phyloP scores from a whole-genome alignment of 805 yeast genomes.

The Teunomyces stri region DNA sequence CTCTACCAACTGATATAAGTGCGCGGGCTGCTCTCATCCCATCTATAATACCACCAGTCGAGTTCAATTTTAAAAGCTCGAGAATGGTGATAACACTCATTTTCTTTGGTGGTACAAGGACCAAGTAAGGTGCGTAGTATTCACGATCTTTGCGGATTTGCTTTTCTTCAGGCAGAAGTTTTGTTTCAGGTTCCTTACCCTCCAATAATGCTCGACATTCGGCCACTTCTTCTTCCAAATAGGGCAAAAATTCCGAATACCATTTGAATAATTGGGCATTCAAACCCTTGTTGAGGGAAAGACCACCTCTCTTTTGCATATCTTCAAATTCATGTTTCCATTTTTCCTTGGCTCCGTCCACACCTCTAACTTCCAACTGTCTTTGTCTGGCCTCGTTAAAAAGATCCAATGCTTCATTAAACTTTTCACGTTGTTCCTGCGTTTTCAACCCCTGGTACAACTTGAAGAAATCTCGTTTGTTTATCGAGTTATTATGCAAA shows the following conservation, averaged over 20 bases:
- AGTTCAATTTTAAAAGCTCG: slow-evolving; percentile 71
- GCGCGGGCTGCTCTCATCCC: slow-evolving; percentile 86
- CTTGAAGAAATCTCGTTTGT: slow-evolving; percentile 62
- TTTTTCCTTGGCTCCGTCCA: slow-evolving; percentile 81
- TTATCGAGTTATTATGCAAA: slow-evolving; percentile 33
- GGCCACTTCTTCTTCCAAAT: slow-evolving; percentile 62
- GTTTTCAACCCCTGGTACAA: slow-evolving; percentile 53
- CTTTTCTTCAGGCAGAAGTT: slow-evolving; percentile 16
- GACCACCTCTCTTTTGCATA: slow-evolving; percentile 55
- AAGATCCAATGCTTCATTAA: slow-evolving; percentile 64
- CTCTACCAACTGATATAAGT: slow-evolving; percentile 75
- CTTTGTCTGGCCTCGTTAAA: slow-evolving; percentile 77
- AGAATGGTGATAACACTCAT: slow-evolving; percentile 81
- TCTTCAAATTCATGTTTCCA: slow-evolving; percentile 85
- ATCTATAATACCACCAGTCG: slow-evolving; percentile 71
- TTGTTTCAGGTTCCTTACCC: slow-evolving; percentile 20
- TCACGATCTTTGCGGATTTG: slow-evolving; percentile 42
- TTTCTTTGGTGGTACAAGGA: slow-evolving; percentile 72
- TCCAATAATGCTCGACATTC: slow-evolving; percentile 48
- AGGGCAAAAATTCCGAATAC: slow-evolving; percentile 72
- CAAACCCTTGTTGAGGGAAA: slow-evolving; percentile 54
- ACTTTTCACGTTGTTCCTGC: slow-evolving; percentile 44
- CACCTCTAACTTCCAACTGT: slow-evolving; percentile 70
- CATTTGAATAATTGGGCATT: slow-evolving; percentile 81
- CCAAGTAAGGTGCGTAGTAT: slow-evolving; percentile 74